Evolutionary conservation across 495 filamentous ascomycete species (phyloP), one percentile per base, ranked within the genome.

Genomic region (Cercophora sp.): DNA sequence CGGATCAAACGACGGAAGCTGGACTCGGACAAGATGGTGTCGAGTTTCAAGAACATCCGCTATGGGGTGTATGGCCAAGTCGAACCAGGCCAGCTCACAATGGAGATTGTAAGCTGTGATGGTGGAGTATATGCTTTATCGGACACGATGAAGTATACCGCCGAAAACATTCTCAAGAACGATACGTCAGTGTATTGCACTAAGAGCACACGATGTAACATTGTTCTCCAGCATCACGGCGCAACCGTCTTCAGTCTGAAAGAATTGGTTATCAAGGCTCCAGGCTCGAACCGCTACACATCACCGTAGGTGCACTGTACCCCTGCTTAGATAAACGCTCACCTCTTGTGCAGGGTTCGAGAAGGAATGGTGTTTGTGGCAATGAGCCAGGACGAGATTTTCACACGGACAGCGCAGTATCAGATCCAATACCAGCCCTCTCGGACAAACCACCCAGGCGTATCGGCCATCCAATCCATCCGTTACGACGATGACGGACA

Each of bases 351-450:
- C 58, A 94, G 89, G 45, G 85, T 96, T 41, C 88, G 91, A 71
- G 89, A 94, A 75, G 92, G 92, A 19, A 87, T 96, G 84, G 81
- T 97, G 5, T 96, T 96, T 63, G 79, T 96, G 31, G 82, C 88
- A 4, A 95, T 96, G 91, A 78, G 80, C 15, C 76, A 80, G 10
- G 80, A 91, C 51, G 86, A 92, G 48, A 74, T 95, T 13, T 67
- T 93, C 23, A 74, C 72, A 27, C 79, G 86, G 43, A 92, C 90
- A 5, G 81, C 86, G 8, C 76, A 79, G 40, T 93, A 92, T 58
- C 82, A 89, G 51, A 85, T 93, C 19, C 81, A 85, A 54, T 90
- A 89, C 54, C 64, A 68, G 5, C 69, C 64, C 52, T 45, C 68
- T 36, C 61, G 48, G 11, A 16, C 35, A 13, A 32, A 46, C 41